Evolutionary conservation across 129 eudicot genomes (phyloP).

Genomic region (Helianthus annuus): HanXRQr2.0-SUNRISE NC_035441.2:51588363-51588862

Average conservation of each 20-base stretch:
- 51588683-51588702: too few relatives aligned
- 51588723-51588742: too few relatives aligned
- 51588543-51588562: constrained; percentile 96
- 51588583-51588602: constrained; percentile 98
- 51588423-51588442: constrained; percentile 11
- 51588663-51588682: too few relatives aligned
- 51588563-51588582: constrained; percentile 96
- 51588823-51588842: too few relatives aligned
- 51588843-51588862: too few relatives aligned
- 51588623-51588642: constrained; percentile 24
- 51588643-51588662: not conserved
- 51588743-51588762: too few relatives aligned
- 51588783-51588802: too few relatives aligned
- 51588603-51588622: constrained; percentile 48
- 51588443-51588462: not conserved
- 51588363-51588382: too few relatives aligned
- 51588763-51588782: too few relatives aligned
- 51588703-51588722: too few relatives aligned
- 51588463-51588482: constrained; percentile 23
- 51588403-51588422: constrained; percentile 6
- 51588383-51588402: too few relatives aligned
- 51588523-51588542: constrained; percentile 97
- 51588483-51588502: constrained; percentile 43
- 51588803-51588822: too few relatives aligned
- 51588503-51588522: constrained; percentile 72